A percentile compares a stretch with the other conserved stretches of the same genome.
These are phyloP conservation scores for Fusarium dlaminii DNA, from an alignment of 2,329 filamentous ascomycete genomes.

Conservation along the genomic window DNA sequence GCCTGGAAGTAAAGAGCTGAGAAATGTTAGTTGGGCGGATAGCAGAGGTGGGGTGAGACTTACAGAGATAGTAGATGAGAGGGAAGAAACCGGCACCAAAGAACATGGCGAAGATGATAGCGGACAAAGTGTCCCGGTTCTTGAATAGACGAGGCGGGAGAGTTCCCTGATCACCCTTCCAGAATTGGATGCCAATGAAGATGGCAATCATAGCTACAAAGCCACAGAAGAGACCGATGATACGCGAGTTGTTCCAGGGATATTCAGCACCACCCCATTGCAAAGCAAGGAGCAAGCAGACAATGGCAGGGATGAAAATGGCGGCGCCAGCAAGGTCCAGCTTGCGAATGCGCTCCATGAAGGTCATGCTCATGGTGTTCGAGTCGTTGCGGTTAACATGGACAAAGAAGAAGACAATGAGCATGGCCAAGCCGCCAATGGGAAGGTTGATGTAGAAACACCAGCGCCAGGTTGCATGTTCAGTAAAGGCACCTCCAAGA, in stretches of 20 bases:
- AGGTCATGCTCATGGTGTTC: constrained; percentile 46
- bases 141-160: constrained; percentile 58
- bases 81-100: constrained; percentile 63
- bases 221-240: constrained; percentile 63
- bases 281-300: constrained; percentile 64
- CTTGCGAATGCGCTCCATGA: constrained; percentile 52
- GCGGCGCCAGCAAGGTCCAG: constrained; percentile 61
- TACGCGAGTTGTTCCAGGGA: constrained; percentile 58
- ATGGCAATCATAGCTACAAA: constrained; percentile 55
- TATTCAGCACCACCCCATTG: constrained; percentile 65
- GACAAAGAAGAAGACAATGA: constrained; percentile 59
- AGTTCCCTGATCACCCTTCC: constrained; percentile 55
- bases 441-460: constrained; percentile 61
- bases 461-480: constrained; percentile 62
- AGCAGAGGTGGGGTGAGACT: constrained; percentile 28
- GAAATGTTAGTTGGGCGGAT: constrained; percentile 14
- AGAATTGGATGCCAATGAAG: constrained; percentile 59
- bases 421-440: constrained; percentile 58
- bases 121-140: constrained; percentile 52
- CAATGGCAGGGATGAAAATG: constrained; percentile 61
- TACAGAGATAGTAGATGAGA: constrained; percentile 63
- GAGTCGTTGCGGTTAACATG: constrained; percentile 50
- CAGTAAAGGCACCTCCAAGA: constrained; percentile 60
- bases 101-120: constrained; percentile 57
- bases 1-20: constrained; percentile 63